phyloP scores from a whole-genome alignment of 2,329 filamentous ascomycete species.

The Conoideocrella luteorostrata region DNA sequence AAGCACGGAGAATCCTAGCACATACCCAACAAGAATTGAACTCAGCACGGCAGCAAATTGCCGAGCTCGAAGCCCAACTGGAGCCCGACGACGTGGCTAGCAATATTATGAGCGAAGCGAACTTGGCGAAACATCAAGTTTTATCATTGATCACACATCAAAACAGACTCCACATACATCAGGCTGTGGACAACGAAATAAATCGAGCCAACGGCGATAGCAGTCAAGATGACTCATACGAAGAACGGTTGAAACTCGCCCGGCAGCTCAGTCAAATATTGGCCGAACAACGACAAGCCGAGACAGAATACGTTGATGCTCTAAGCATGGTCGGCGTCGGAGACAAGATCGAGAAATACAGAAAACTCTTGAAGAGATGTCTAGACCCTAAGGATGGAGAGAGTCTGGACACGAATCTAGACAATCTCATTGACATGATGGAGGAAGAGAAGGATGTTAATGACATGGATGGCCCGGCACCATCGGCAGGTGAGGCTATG shows the following conservation, averaged over 20 bases:
- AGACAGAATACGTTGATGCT: conserved; percentile 62
- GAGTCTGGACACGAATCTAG: conserved; percentile 59
- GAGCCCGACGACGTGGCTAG: conserved; percentile 49
- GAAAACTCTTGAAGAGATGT: conserved; percentile 61
- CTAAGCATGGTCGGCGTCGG: conserved; percentile 63
- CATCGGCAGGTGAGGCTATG: conserved; percentile 23
- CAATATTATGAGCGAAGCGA: conserved; percentile 46
- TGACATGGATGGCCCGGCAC: conserved; percentile 24
- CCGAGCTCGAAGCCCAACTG: conserved; percentile 48
- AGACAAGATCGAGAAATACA: conserved; percentile 68
- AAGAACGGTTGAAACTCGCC: conserved; percentile 52
- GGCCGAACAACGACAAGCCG: conserved; percentile 53
- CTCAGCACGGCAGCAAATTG: conserved; percentile 51
- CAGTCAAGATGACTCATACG: conserved; percentile 38
- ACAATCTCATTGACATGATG: conserved; percentile 56
- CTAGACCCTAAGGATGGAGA: conserved; percentile 61
- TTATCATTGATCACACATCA: conserved; percentile 45
- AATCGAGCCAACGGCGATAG: conserved; percentile 43
- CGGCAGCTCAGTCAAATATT: conserved; percentile 51
- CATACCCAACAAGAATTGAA: conserved; percentile 64
- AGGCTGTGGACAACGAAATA: conserved; percentile 45
- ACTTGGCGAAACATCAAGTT: conserved; percentile 40
- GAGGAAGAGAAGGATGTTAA: conserved; percentile 51
- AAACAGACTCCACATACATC: conserved; percentile 45
- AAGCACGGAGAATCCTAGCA: conserved; percentile 58